A percentile compares a stretch with the other conserved stretches of the same genome.
Conservation (phyloP, 257 asterid genomes). For the Nicotiana undulata region DNA sequence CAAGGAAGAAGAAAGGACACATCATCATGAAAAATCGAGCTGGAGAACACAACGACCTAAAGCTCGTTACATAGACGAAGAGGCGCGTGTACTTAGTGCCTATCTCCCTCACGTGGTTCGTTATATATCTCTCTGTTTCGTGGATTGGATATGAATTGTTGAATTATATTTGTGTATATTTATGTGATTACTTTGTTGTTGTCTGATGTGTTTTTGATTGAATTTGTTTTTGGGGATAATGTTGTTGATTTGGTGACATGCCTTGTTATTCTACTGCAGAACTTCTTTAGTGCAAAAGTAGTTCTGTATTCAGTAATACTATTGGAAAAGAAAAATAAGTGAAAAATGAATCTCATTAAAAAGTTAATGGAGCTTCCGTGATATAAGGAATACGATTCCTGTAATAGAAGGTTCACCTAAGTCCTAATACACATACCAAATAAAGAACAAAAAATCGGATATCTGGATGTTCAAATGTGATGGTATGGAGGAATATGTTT, state of each 20-base stretch:
- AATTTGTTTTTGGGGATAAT: neutral
- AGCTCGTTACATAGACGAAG: constrained; percentile 63
- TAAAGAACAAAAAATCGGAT: too few relatives aligned
- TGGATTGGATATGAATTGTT: neutral
- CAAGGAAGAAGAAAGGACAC: constrained; percentile 13
- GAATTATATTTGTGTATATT: neutral
- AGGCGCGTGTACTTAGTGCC: constrained; percentile 77
- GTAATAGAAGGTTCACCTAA: neutral
- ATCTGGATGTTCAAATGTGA: neutral
- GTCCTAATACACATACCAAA: neutral
- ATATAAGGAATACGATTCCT: neutral
- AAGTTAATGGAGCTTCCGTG: neutral
- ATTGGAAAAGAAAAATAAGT: neutral
- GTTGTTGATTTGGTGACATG: neutral
- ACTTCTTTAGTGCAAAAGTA: neutral
- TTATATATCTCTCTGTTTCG: neutral
- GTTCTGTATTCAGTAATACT: neutral
- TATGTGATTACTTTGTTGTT: neutral
- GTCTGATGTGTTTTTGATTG: neutral
- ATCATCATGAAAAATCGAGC: constrained; percentile 14
- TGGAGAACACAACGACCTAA: constrained; percentile 32
- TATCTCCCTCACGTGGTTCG: constrained; percentile 75
- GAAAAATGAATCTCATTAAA: neutral
- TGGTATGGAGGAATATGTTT: neutral
- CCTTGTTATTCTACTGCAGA: neutral